Percentiles rank a stretch among this genome's conserved stretches.
Evolutionary conservation across 768 basidiomycete species (phyloP).

Genomic region (Polyporus arcularius): DNA sequence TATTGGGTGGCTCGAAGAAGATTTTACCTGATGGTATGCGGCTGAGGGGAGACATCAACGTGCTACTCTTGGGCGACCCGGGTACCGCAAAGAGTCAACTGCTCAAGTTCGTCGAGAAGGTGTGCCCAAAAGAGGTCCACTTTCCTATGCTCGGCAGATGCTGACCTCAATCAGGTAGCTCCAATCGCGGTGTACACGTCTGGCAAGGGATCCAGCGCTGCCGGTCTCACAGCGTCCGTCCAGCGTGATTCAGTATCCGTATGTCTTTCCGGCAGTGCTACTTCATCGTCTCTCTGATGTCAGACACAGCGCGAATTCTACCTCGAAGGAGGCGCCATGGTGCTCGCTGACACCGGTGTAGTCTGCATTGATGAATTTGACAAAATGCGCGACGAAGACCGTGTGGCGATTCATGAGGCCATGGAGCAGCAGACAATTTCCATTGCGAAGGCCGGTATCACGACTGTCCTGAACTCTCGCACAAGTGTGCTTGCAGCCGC

Average conservation of each 20-base stretch:
- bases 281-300: not conserved
- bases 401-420: conserved; percentile 98
- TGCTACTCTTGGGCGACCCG: conserved; percentile 93
- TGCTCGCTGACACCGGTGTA: conserved; percentile 95
- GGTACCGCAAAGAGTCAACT: conserved; percentile 98
- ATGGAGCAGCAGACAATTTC: conserved; percentile 99
- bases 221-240: conserved; percentile 96
- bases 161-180: conserved; percentile 62
- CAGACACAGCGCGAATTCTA: conserved; percentile 87
- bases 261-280: conserved; percentile 30
- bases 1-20: conserved; percentile 98
- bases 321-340: conserved; percentile 99
- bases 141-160: not conserved
- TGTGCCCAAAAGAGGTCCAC: conserved; percentile 24
- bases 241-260: conserved; percentile 93
- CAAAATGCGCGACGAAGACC: conserved; percentile 99
- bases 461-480: conserved; percentile 93
- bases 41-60: conserved; percentile 96
- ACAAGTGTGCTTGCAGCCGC: conserved; percentile 97
- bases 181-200: conserved; percentile 99
- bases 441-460: conserved; percentile 98
- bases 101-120: conserved; percentile 98
- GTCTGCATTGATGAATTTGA: conserved; percentile 99
- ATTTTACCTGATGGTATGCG: conserved; percentile 97
- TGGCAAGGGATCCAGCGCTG: conserved; percentile 97